Percentiles rank a stretch among this genome's conserved stretches.
phyloP scores from a whole-genome alignment of 495 filamentous ascomycete genomes.

The Podospora anserina region DNA sequence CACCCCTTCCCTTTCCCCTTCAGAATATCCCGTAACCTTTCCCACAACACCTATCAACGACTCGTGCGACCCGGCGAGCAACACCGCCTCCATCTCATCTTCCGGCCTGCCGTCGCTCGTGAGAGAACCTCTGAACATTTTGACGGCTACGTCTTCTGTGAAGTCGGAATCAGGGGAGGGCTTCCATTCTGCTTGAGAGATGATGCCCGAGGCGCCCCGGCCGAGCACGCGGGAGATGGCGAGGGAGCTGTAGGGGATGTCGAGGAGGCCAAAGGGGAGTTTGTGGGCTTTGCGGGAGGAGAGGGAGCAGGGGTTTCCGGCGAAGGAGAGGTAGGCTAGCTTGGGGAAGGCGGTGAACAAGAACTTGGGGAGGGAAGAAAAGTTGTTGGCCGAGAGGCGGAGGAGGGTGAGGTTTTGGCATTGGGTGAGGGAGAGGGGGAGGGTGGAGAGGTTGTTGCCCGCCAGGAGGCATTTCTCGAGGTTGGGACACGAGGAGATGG shows the following conservation, averaged over 20 bases:
- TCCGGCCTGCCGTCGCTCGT: constrained; percentile 42
- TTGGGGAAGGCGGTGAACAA: constrained; percentile 40
- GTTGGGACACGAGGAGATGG: constrained; percentile 38
- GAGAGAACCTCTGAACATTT: constrained; percentile 42
- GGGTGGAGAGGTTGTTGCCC: constrained; percentile 35
- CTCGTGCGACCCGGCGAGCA: constrained; percentile 43
- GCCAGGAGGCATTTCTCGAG: constrained; percentile 46
- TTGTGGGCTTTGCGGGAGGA: constrained; percentile 17
- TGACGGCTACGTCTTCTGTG: constrained; percentile 43
- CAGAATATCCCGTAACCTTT: constrained; percentile 40
- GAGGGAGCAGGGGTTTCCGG: constrained; percentile 42
- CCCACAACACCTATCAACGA: constrained; percentile 44
- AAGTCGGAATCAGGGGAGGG: constrained; percentile 22
- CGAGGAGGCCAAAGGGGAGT: constrained; percentile 27
- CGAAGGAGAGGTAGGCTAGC: constrained; percentile 46
- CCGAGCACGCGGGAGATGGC: constrained; percentile 33
- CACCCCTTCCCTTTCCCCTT: constrained; percentile 22
- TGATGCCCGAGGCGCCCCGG: constrained; percentile 39
- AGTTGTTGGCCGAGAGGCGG: constrained; percentile 40
- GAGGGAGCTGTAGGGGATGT: constrained; percentile 39
- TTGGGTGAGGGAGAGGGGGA: constrained; percentile 40
- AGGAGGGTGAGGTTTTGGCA: constrained; percentile 44
- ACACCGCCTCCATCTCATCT: constrained; percentile 45
- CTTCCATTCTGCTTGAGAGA: constrained; percentile 37
- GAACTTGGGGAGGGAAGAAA: constrained; percentile 38